Conservation (phyloP, 306 rosid species). For the Lathyrus aphaca region DNA sequence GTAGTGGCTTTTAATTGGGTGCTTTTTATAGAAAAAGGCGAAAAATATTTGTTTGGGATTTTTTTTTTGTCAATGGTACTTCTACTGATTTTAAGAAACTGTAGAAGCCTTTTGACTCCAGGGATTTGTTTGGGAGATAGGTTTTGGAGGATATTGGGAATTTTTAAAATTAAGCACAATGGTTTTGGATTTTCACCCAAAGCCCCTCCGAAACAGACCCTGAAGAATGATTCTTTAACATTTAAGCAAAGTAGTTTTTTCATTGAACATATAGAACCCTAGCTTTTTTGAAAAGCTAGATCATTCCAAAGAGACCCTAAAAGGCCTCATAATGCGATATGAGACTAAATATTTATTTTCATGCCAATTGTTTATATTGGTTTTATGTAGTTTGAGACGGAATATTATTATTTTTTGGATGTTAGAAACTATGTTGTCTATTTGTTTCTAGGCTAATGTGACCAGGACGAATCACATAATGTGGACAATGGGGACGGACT, state of each 20-base stretch:
- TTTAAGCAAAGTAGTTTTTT: slow-evolving; percentile 9
- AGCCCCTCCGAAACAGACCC: too few relatives aligned
- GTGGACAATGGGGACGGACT: slow-evolving; percentile 97
- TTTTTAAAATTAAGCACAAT: too few relatives aligned
- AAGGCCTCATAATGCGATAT: slow-evolving; percentile 21
- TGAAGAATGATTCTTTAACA: not conserved
- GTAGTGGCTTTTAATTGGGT: slow-evolving; percentile 24
- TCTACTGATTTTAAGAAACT: slow-evolving; percentile 17
- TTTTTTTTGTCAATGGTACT: not conserved
- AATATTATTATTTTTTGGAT: slow-evolving; percentile 4
- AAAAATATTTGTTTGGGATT: not conserved
- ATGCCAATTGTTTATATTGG: slow-evolving; percentile 17
- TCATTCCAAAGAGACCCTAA: not conserved
- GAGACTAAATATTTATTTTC: slow-evolving; percentile 21
- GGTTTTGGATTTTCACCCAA: too few relatives aligned
- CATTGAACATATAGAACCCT: slow-evolving; percentile 1
- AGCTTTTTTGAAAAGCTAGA: slow-evolving; percentile 6
- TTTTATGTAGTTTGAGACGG: slow-evolving; percentile 27
- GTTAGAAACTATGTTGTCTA: slow-evolving; percentile 18
- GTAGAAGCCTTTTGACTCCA: too few relatives aligned
- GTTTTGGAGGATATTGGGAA: too few relatives aligned
- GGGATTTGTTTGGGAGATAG: too few relatives aligned
- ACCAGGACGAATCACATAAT: slow-evolving; percentile 85
- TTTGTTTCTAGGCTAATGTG: slow-evolving; percentile 70
- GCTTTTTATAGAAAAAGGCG: slow-evolving; percentile 10